Evolutionary conservation across 352 stramenopile genomes (phyloP), one percentile per base, ranked within the genome.

Genomic region (Globisporangium spinosum): DNA sequence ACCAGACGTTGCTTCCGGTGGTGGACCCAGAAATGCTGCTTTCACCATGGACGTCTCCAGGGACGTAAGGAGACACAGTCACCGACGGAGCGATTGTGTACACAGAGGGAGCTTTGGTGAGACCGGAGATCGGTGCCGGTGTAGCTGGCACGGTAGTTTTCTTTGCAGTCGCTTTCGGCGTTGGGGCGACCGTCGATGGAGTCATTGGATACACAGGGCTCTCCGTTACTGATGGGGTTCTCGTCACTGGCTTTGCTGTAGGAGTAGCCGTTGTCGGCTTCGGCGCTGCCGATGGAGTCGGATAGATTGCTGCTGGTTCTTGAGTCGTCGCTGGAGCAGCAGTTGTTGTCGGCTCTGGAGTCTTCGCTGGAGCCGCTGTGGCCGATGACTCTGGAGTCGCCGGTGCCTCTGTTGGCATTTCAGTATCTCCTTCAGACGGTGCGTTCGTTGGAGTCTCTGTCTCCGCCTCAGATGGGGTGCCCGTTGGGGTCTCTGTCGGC

Each of bases 1-100:
- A 81, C 70, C 68, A 77, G 35, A 69, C 55, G 34, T 76, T 47
- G 27, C 65, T 51, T 15, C 69, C 64, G 1, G 64, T 62, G 20
- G 57, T 56, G 4, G 69, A 69, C 3, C 65, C 66, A 15, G 63
- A 54, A 25, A 58, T 53, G 64, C 9, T 69, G 54, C 38, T 55
- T 64, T 80, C 64, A 0, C 56, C 58, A 32, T 82, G 76, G 8
- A 80, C 76, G 32, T 29, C 71, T 35, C 71, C 74, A 13, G 76
- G 76, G 9, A 72, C 68, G 40, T 80, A 79, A 3, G 60, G 43
- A 17, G 62, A 60, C n/a, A 23, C 35, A 49, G 55, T 63, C 27
- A 45, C 15, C 13, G 43, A 58, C 10, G 54, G 53, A 63, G 27
- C 17, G 23, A 27, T 17, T 29, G 55, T 61, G 29, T 32, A 22